Conservation (phyloP, 1,284 basidiomycete species). For the Ceratobasidium sp. region DNA sequence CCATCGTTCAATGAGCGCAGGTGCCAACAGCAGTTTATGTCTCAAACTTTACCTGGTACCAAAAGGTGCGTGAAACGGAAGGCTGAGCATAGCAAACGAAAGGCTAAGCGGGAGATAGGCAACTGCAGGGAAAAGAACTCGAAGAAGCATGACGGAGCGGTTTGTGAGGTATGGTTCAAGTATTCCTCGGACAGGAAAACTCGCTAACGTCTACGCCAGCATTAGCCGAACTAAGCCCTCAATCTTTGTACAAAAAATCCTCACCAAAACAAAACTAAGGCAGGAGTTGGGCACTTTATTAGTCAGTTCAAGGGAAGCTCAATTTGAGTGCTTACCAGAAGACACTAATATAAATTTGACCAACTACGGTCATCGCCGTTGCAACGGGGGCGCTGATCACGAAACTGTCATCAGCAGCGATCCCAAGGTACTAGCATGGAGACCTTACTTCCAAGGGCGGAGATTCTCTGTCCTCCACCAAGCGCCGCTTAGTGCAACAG, state of each 20-base stretch:
- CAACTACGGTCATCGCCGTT: conserved; percentile 33
- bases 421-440: neutral
- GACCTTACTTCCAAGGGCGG: conserved; percentile 28
- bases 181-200: conserved; percentile 33
- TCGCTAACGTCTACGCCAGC: conserved; percentile 38
- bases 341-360: conserved; percentile 31
- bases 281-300: conserved; percentile 50
- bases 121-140: conserved; percentile 45
- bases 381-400: conserved; percentile 19
- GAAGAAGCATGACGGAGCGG: conserved; percentile 35
- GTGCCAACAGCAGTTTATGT: neutral
- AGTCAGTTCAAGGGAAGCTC: neutral
- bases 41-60: conserved; percentile 53
- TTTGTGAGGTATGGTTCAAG: conserved; percentile 44
- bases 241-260: neutral
- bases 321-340: conserved; percentile 8
- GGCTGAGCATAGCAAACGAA: conserved; percentile 48
- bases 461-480: conserved; percentile 28
- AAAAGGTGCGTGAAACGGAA: conserved; percentile 58
- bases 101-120: conserved; percentile 49
- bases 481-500: conserved; percentile 24
- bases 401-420: neutral
- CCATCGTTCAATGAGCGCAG: neutral
- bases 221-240: neutral
- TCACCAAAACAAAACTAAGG: conserved; percentile 51